Evolutionary conservation across 257 asterid genomes (phyloP), one percentile per base, ranked within the genome.

Genomic region (Solanum chilense): DNA sequence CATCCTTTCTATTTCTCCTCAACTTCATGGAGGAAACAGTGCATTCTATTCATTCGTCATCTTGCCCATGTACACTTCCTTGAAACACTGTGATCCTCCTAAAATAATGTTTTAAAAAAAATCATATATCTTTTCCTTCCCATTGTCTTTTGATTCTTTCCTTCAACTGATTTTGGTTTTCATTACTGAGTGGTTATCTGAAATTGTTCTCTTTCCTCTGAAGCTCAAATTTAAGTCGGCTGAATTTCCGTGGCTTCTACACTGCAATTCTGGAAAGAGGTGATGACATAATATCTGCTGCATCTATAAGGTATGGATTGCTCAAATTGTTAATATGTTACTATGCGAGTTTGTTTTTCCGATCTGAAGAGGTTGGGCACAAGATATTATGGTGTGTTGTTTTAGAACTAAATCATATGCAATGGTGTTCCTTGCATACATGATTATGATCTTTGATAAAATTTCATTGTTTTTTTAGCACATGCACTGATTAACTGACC

Each of bases 221-320:
- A 33, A 89, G 89, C 27, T 83, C 88, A 80, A 85, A 88, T 39
- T 85, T 85, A 27, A 85, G 70, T 76, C 86, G 90, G 52, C 71
- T 84, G 85, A 85, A 77, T 64, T 88, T 58, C 31, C 9, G 82
- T 62, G 86, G 88, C 25, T 88, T 88, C 83, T 88, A 60, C 33
- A 75, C 86, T 11, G 86, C 88, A 77, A 35, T 88, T 47, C 71
- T 84, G 85, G 89, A 88, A 77, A 88, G 80, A 73, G 87, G 87
- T 44, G 89, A 88, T 39, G 87, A 83, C 39, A 74, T 88, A 83
- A 84, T 84, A 35, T 83, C 85, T 84, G 89, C 45, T 49, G 89
- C 89, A 84, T 88, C 90, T 78, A 85, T 88, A 44, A 78, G 90
- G 90, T 88, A 83, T 75, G 73, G 73, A 25, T 83, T 10, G 2